Evolutionary conservation across 2,329 filamentous ascomycete genomes (phyloP), one percentile per base, ranked within the genome.

Genomic region (Fusarium lateritium): DNA sequence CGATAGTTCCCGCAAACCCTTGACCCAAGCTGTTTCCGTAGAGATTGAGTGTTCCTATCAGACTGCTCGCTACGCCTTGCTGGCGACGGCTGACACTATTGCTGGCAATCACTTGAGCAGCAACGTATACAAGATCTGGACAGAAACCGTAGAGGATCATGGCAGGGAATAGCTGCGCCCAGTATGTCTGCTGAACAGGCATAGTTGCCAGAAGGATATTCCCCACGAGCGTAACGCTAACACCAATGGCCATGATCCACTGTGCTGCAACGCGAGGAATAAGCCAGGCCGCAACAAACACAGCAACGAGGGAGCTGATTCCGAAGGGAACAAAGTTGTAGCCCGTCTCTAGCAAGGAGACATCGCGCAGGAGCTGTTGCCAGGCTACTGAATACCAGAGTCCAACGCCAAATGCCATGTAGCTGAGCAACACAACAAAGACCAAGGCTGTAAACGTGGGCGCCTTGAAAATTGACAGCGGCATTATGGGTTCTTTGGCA

Each of bases 91-190:
- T 77, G 31, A 87, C 84, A 1, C 79, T 81, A 57, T 87, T 86
- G 55, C 85, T 86, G 0, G 84, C 83, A 55, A 87, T 85, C 6
- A 88, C 83, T 61, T 87, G 83, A 0, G 83, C 83, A 0, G 83
- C 83, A 0, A 83, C 82, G 54, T 82, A 86, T 7, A 85, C 79
- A 4, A 87, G 80, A 61, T 87, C 85, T 0, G 83, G 83, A 31
- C 82, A 83, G 42, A 68, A 82, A 4, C 76, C 70, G 7, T 69
- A 69, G 2, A 82, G 28, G 1, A 79, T 2, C 40, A 73, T 70
- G 2, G 79, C 77, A 0, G 80, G 82, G 50, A 86, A 86, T 0
- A 75, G 66, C 56, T 81, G 78, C 79, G 67, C 60, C 76, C 76
- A 77, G 33, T 75, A 86, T 0, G 73, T 78, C 62, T 85, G 82